Conservation (phyloP, 345 rosid species). For the Mallotus nudiflorus region DNA sequence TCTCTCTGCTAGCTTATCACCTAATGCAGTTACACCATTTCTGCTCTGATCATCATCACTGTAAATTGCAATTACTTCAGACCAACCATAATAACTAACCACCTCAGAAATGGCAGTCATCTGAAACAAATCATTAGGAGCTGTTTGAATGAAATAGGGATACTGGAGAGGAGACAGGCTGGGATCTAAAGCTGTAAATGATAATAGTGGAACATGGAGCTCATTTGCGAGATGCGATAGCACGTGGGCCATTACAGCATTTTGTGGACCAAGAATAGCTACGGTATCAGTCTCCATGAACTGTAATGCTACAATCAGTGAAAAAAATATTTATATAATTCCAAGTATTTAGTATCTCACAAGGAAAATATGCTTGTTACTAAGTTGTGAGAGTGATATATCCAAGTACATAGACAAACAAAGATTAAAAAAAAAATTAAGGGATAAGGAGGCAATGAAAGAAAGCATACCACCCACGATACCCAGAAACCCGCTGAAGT, state of each 20-base stretch:
- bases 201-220: constrained; percentile 74
- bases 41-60: constrained; percentile 80
- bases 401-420: neutral
- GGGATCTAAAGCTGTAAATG: constrained; percentile 87
- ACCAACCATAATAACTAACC: constrained; percentile 65
- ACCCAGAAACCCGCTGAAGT: constrained; percentile 60
- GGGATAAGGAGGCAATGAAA: neutral
- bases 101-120: constrained; percentile 87
- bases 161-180: constrained; percentile 76
- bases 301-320: constrained; percentile 46
- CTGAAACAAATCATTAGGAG: constrained; percentile 77
- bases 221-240: constrained; percentile 81
- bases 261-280: constrained; percentile 90
- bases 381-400: neutral
- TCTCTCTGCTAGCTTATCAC: constrained; percentile 63
- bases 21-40: constrained; percentile 64
- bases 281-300: constrained; percentile 90
- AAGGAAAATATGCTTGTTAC: too few relatives aligned
- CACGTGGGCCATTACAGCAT: constrained; percentile 71
- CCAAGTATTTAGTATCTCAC: neutral
- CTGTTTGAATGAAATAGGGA: constrained; percentile 89
- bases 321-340: neutral
- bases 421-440: neutral
- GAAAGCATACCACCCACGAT: constrained; percentile 31
- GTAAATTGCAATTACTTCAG: constrained; percentile 61